Evolutionary conservation across 495 filamentous ascomycete species (phyloP).

Genomic region (Usnea hakonensis): DNA sequence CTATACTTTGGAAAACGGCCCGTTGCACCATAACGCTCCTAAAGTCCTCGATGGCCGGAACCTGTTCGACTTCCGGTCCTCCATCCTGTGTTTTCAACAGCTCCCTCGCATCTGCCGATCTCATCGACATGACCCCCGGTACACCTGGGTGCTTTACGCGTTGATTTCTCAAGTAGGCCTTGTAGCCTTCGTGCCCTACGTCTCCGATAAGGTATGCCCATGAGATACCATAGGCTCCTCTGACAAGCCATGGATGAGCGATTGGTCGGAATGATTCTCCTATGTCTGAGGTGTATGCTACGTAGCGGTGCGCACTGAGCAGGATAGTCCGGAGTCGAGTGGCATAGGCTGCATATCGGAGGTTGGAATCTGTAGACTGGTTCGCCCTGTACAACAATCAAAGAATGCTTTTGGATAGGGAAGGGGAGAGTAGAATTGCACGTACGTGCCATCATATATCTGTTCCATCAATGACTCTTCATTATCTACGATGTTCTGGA

Average conservation of each 20-base stretch:
- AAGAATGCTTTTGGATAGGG: not conserved
- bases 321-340: slow-evolving; percentile 81
- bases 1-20: slow-evolving; percentile 80
- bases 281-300: slow-evolving; percentile 95
- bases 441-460: slow-evolving; percentile 73
- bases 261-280: slow-evolving; percentile 94
- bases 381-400: slow-evolving; percentile 47
- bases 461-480: slow-evolving; percentile 74
- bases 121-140: slow-evolving; percentile 25
- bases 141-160: slow-evolving; percentile 41
- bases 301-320: slow-evolving; percentile 85
- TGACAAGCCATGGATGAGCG: slow-evolving; percentile 74
- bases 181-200: slow-evolving; percentile 90
- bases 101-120: slow-evolving; percentile 20
- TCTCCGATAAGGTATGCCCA: slow-evolving; percentile 91
- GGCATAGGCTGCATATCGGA: slow-evolving; percentile 91
- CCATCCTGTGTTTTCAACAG: slow-evolving; percentile 8
- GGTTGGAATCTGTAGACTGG: slow-evolving; percentile 72
- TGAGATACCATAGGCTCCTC: slow-evolving; percentile 78
- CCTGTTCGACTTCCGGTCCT: slow-evolving; percentile 29
- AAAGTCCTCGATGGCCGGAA: slow-evolving; percentile 85
- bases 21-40: slow-evolving; percentile 85
- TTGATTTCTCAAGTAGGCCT: slow-evolving; percentile 81
- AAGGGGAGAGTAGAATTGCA: slow-evolving; percentile 20
- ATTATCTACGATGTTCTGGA: slow-evolving; percentile 69